Conservation (phyloP, 176 grass and related monocot species). For the Miscanthus lutarioriparius region DNA sequence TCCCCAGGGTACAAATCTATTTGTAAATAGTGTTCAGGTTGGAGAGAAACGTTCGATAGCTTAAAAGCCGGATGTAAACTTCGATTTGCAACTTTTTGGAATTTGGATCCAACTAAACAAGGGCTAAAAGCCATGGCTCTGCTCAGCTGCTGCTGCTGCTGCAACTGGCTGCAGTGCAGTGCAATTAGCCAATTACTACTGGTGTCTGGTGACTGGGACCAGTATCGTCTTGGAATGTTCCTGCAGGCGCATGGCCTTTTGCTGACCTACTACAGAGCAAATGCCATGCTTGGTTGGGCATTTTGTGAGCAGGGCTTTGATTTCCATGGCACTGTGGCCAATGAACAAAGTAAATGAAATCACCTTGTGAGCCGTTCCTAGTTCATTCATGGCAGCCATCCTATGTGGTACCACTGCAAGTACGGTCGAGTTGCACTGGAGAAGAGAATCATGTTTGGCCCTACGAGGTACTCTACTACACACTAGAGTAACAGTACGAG, state of each 20-base stretch:
- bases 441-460: not conserved
- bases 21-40: too few species aligned
- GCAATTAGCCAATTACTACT: not conserved
- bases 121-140: not conserved
- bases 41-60: not conserved
- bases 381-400: conserved; percentile 8
- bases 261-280: not conserved
- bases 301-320: not conserved
- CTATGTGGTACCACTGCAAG: not conserved
- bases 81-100: too few species aligned
- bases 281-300: not conserved
- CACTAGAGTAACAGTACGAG: not conserved
- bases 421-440: not conserved
- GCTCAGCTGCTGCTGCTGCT: not conserved
- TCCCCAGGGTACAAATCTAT: not conserved
- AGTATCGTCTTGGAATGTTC: not conserved
- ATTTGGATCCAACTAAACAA: too few species aligned
- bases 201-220: not conserved
- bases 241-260: not conserved
- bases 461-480: not conserved
- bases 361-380: not conserved
- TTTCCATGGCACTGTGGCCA: conserved; percentile 24
- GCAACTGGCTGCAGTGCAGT: too few species aligned
- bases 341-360: not conserved
- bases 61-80: too few species aligned